These are phyloP conservation scores for Cercospora zeae-maydis DNA, from an alignment of 2,329 filamentous ascomycete genomes.

Conservation along the genomic window DNA sequence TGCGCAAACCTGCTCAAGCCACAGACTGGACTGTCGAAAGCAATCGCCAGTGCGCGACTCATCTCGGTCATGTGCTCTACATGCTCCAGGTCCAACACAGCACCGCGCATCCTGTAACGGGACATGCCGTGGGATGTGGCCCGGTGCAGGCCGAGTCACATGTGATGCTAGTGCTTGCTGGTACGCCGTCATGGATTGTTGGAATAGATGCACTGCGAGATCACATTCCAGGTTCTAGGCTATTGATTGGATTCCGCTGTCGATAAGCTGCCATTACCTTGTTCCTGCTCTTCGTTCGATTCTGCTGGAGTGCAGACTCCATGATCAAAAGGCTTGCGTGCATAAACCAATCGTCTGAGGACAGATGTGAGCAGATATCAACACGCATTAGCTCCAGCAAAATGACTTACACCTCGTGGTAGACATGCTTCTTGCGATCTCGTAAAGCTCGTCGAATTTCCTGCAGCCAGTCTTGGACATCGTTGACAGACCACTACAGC, in stretches of 20 bases:
- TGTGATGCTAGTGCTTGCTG: background rate
- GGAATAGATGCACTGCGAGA: background rate
- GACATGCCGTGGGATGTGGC: background rate
- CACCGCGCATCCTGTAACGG: background rate
- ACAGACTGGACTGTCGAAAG: too few species aligned
- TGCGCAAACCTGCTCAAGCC: too few species aligned
- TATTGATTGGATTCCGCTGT: background rate
- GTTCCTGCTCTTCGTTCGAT: background rate
- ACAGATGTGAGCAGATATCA: background rate
- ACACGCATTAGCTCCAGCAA: background rate
- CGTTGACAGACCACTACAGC: conserved; percentile 34
- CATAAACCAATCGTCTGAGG: conserved; percentile 23
- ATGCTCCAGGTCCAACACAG: background rate
- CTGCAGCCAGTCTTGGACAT: conserved; percentile 37
- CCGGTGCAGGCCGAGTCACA: background rate
- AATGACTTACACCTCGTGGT: conserved; percentile 38
- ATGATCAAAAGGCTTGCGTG: conserved; percentile 19
- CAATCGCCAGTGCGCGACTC: too few species aligned
- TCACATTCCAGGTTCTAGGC: too few species aligned
- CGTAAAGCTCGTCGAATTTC: conserved; percentile 34
- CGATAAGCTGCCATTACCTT: background rate
- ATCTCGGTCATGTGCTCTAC: too few species aligned
- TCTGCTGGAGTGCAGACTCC: background rate
- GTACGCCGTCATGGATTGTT: background rate
- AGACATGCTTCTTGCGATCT: conserved; percentile 38